Conservation (phyloP, 805 yeast genomes). For the Saccharomycopsis fermentans region DNA sequence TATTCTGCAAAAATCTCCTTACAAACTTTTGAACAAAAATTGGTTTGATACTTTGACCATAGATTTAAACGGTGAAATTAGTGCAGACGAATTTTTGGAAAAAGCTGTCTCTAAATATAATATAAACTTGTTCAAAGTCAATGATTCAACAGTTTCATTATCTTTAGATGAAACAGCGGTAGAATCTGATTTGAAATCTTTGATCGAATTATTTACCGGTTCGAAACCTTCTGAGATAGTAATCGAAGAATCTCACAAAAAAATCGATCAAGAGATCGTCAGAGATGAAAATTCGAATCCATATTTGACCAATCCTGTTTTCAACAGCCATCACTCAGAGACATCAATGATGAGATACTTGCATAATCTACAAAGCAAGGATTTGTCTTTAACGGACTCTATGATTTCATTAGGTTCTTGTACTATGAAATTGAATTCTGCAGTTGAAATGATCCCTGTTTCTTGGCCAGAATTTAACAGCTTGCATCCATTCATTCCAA, state of each 20-base stretch:
- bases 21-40: slow-evolving; percentile 42
- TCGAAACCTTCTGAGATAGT: slow-evolving; percentile 15
- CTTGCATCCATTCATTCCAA: slow-evolving; percentile 90
- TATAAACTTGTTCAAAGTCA: slow-evolving; percentile 68
- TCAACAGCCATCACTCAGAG: slow-evolving; percentile 84
- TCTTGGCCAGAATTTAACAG: slow-evolving; percentile 89
- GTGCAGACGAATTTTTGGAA: slow-evolving; percentile 46
- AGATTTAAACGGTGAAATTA: slow-evolving; percentile 33
- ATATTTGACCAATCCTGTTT: slow-evolving; percentile 58
- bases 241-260: background rate
- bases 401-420: slow-evolving; percentile 98
- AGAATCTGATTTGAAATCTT: slow-evolving; percentile 44
- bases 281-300: slow-evolving; percentile 19
- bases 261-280: slow-evolving; percentile 22
- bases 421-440: slow-evolving; percentile 94
- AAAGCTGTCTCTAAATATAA: slow-evolving; percentile 51
- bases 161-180: slow-evolving; percentile 86
- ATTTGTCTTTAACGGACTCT: slow-evolving; percentile 85
- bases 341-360: slow-evolving; percentile 90
- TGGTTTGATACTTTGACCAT: slow-evolving; percentile 89
- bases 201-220: slow-evolving; percentile 53
- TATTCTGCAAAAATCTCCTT: slow-evolving; percentile 33
- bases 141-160: slow-evolving; percentile 53
- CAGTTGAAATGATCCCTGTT: slow-evolving; percentile 89
- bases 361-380: slow-evolving; percentile 75